phyloP scores from a whole-genome alignment of 306 rosid species.

The Trifolium repens region DNA sequence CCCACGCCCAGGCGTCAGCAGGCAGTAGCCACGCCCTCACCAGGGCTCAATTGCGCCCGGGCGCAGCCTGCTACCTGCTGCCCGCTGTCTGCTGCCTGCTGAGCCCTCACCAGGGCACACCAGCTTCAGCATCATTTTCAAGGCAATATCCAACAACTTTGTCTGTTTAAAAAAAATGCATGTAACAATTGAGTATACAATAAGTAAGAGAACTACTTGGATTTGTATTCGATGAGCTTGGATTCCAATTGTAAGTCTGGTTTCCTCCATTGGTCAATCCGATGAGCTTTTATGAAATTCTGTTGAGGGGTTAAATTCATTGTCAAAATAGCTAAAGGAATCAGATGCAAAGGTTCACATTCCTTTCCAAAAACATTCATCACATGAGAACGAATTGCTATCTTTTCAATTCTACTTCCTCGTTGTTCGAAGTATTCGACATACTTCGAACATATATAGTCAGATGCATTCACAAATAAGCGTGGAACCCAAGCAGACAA shows the following conservation, averaged over 20 bases:
- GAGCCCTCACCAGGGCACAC: too few relatives aligned
- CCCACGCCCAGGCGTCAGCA: too few relatives aligned
- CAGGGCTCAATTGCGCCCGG: too few relatives aligned
- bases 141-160: too few relatives aligned
- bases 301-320: slow-evolving; percentile 54
- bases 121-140: too few relatives aligned
- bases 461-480: slow-evolving; percentile 81
- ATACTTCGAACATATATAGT: slow-evolving; percentile 75
- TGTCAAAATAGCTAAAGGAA: slow-evolving; percentile 77
- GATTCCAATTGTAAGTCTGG: slow-evolving; percentile 53
- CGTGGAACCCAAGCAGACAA: slow-evolving; percentile 74
- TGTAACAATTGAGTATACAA: background rate
- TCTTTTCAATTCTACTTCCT: slow-evolving; percentile 66
- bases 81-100: too few relatives aligned
- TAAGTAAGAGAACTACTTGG: slow-evolving; percentile 38
- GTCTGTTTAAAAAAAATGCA: background rate
- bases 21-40: too few relatives aligned
- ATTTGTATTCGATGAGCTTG: slow-evolving; percentile 49
- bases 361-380: slow-evolving; percentile 72
- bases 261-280: slow-evolving; percentile 97
- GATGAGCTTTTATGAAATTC: slow-evolving; percentile 80
- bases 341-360: slow-evolving; percentile 76
- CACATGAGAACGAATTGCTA: slow-evolving; percentile 69
- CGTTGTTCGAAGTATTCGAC: slow-evolving; percentile 88
- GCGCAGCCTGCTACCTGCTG: too few relatives aligned